Evolutionary conservation across 2,329 filamentous ascomycete genomes (phyloP).

Genomic region (Colletotrichum shisoi): DNA sequence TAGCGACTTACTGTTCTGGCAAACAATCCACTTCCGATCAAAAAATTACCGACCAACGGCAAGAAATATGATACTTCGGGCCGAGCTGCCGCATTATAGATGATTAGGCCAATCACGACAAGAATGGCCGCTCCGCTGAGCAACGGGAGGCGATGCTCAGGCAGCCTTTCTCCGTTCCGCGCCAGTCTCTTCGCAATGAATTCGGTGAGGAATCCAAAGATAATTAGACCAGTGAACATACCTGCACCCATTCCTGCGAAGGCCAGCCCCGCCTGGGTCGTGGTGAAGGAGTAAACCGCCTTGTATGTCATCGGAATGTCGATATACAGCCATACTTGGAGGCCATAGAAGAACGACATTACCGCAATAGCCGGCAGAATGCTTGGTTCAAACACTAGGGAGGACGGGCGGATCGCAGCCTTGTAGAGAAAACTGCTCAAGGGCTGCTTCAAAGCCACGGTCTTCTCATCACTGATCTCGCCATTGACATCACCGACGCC

Average conservation of each 20-base stretch:
- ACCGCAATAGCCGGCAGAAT: slow-evolving; percentile 22
- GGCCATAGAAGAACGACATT: slow-evolving; percentile 30
- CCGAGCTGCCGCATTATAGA: slow-evolving; percentile 17
- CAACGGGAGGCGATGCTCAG: slow-evolving; percentile 27
- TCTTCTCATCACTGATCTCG: slow-evolving; percentile 2
- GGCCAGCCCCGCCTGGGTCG: slow-evolving; percentile 7
- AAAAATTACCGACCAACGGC: slow-evolving; percentile 14
- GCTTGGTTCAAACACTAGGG: slow-evolving; percentile 16
- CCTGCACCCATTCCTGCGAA: slow-evolving; percentile 22
- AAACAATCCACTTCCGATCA: slow-evolving; percentile 21
- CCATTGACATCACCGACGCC: neutral
- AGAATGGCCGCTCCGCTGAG: slow-evolving; percentile 18
- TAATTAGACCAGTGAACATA: slow-evolving; percentile 21
- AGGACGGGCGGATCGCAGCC: slow-evolving; percentile 11
- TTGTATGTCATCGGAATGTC: slow-evolving; percentile 32
- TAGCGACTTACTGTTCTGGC: slow-evolving; percentile 10
- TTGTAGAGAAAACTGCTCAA: slow-evolving; percentile 18
- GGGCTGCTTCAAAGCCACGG: neutral
- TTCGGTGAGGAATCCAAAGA: slow-evolving; percentile 31
- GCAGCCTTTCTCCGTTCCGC: slow-evolving; percentile 15
- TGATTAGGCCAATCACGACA: slow-evolving; percentile 11
- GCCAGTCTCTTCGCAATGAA: slow-evolving; percentile 13
- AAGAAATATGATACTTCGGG: slow-evolving; percentile 11
- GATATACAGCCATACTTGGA: slow-evolving; percentile 30
- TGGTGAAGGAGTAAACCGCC: slow-evolving; percentile 21